phyloP scores from a whole-genome alignment of 1,284 basidiomycete genomes.

The Ceratobasidium sp. region DNA sequence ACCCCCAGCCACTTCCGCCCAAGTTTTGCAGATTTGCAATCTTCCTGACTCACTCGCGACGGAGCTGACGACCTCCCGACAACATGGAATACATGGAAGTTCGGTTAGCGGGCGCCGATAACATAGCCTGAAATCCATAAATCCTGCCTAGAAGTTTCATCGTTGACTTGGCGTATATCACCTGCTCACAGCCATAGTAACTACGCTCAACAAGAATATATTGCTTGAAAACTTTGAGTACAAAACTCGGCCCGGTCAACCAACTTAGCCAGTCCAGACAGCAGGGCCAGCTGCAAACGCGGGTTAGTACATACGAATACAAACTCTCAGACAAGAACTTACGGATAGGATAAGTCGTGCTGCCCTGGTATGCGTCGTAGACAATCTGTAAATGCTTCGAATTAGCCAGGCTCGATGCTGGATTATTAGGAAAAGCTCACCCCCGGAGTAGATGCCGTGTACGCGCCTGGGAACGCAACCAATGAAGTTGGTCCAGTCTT shows the following conservation, averaged over 20 bases:
- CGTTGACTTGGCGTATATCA: too few relatives aligned
- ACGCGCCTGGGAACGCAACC: conserved; percentile 66
- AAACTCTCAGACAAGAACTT: background rate
- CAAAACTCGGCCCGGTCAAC: background rate
- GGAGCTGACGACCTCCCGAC: too few relatives aligned
- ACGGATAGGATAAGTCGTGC: conserved; percentile 33
- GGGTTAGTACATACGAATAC: background rate
- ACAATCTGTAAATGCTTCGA: background rate
- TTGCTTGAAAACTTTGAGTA: background rate
- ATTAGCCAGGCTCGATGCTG: background rate
- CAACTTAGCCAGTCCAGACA: conserved; percentile 15
- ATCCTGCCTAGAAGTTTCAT: too few relatives aligned
- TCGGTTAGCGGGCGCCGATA: too few relatives aligned
- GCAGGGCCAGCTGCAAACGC: conserved; percentile 16
- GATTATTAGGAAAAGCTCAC: conserved; percentile 4
- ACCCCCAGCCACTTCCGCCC: too few relatives aligned
- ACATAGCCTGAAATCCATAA: too few relatives aligned
- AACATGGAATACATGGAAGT: too few relatives aligned
- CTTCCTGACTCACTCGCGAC: too few relatives aligned
- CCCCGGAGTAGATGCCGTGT: conserved; percentile 61
- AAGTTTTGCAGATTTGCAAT: too few relatives aligned
- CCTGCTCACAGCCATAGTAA: too few relatives aligned
- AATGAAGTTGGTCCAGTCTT: conserved; percentile 58
- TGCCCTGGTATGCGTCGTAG: conserved; percentile 25
- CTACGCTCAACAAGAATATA: too few relatives aligned